Evolutionary conservation across 805 yeast species (phyloP).

Genomic region (Saccharomycopsis babjevae): DNA sequence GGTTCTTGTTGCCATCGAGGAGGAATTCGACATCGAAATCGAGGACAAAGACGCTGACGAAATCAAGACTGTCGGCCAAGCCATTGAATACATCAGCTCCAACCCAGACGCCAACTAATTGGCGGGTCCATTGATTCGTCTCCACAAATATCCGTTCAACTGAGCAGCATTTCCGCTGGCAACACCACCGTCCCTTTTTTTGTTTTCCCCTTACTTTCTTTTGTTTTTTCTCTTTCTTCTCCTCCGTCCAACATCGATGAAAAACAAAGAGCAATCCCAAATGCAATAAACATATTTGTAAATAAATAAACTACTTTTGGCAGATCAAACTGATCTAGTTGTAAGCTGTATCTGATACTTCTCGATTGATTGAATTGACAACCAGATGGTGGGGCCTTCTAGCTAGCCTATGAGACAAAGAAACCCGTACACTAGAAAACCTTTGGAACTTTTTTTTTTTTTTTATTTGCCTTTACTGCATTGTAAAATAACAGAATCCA

Average conservation of each 20-base stretch:
- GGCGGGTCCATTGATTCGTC: not conserved
- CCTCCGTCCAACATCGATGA: no score
- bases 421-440: no score
- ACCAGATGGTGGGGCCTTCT: no score
- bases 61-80: slow-evolving; percentile 79
- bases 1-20: slow-evolving; percentile 64
- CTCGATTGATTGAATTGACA: no score
- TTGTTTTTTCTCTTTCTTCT: not conserved
- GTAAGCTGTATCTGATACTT: not conserved
- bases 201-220: no score
- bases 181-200: no score
- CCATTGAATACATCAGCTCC: slow-evolving; percentile 63
- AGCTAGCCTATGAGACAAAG: no score
- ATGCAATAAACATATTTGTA: not conserved
- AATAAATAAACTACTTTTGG: not conserved
- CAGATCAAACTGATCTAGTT: not conserved
- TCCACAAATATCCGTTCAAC: no score
- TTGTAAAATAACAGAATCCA: no score
- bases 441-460: no score
- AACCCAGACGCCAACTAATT: slow-evolving; percentile 36
- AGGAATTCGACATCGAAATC: slow-evolving; percentile 53
- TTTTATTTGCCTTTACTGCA: no score
- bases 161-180: no score
- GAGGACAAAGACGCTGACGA: slow-evolving; percentile 81
- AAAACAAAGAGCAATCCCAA: not conserved